Base-by-base conservation (phyloP, 441 rosid species). In the Isatis lusitanica region DNA sequence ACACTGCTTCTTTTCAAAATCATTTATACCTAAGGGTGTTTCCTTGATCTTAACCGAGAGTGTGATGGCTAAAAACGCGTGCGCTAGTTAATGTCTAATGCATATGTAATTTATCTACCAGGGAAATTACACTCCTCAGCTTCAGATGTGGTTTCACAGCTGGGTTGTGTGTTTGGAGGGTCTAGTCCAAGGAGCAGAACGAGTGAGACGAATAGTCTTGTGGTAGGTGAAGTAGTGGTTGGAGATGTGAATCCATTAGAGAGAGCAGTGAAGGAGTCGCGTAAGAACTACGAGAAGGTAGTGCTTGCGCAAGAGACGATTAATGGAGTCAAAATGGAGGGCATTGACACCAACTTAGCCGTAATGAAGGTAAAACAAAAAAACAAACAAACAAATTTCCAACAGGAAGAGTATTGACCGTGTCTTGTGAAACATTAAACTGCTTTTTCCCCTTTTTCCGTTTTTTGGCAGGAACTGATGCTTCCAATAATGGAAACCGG, bases 311-410 rank as follows among this genome's bases (percentile, higher is more conserved):
- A 87, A 82, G 92, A 86, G 79, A 85, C 98, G 5, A 85, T 93
- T 8, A 85, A 88, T 84, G 96, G 84, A 68, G 98, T 88, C 30
- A 93, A 91, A 84, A 91, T 93, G 59, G 92, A 89, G 33, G 98
- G 98, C 56, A 82, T 93, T 68, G 97, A 91, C 78, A 88, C 97
- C 78, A 93, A 93, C 81, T 48, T 91, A 83, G 98, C 97, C 33
- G 91, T 93, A 46, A 93, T 91, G 98, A 91, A 93, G 98, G 98
- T 93, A 85, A 52, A 63, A 51, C 16, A 33, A 44, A 10, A 36
- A n/a, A n/a, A n/a, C n/a, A n/a, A n/a, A n/a, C n/a, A n/a, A 26
- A 72, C 28, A 59, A 8, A 38, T 62, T 38, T 46, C 2, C 12
- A 1, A 35, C 12, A 38, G 66, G 16, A 33, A 62, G 30, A 51